Base-by-base conservation (phyloP, 768 basidiomycete genomes). In the Phaffia tasmanica region DNA sequence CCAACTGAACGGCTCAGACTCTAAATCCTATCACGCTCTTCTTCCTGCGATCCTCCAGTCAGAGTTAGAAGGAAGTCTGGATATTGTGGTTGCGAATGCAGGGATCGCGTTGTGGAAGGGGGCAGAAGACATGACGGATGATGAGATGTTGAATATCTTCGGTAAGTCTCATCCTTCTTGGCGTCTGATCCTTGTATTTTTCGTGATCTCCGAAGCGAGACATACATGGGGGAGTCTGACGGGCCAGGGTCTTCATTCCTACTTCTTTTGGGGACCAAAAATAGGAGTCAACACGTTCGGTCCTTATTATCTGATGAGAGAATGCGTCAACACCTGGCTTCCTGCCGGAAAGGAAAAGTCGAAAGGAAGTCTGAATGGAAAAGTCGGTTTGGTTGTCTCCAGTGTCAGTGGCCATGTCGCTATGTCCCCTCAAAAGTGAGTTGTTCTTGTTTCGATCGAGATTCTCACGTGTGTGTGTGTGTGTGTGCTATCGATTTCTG, bases 231-330 rank as follows among this genome's bases (percentile, higher is more conserved):
- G 11, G 4, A 4, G 35, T 42, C 35, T 42, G 11, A 42, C 11
- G 4, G 35, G 11, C 35, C 11, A 4, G 35, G 35, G 11, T 5
- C 11, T 42, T 42, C 35, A n/a, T n/a, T 16, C 63, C 7, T 32
- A 3, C 32, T 21, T 42, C 51, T n/a, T 72, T 62, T 46, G 70
- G 74, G 49, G 48, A 73, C 42, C 57, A 62, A 29, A 65, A 66
- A 4, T 11, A 64, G 47, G 68, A 23, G 68, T 72, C 69, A 77
- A 77, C 68, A 68, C 73, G 25, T 73, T 71, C 69, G 72, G 71
- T 0, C 75, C 75, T 1, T 68, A 71, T 65, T 75, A 74, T 69
- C 70, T 76, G n/a, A 69, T 74, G 48, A 71, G 76, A 35, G 72
- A 73, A 2, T 64, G 73, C 55, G n/a, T 35, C 54, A 69, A 68